These are phyloP conservation scores for Mediolabrus comicus DNA, from an alignment of 108 stramenopile genomes.

Conservation along the genomic window DNA sequence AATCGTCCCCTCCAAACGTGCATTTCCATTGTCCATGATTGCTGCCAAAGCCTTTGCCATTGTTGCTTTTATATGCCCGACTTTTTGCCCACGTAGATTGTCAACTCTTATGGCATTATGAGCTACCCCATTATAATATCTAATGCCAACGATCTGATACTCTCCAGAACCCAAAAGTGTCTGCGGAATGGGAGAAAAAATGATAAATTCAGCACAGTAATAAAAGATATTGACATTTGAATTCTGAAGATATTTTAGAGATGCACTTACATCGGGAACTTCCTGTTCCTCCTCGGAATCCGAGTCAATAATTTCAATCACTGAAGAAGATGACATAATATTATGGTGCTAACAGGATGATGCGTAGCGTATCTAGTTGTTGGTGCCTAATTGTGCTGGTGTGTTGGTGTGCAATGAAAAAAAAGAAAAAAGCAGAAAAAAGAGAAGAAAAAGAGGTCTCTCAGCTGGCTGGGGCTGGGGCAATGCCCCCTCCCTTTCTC, in stretches of 20 bases:
- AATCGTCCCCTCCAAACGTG: constrained; percentile 46
- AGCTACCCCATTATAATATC: constrained; percentile 58
- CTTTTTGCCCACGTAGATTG: constrained; percentile 48
- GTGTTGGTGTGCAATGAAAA: no score
- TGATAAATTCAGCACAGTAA: neutral
- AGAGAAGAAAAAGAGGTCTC: no score
- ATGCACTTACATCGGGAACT: neutral
- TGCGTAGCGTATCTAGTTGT: no score
- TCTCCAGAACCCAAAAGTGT: constrained; percentile 20
- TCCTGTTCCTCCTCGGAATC: constrained; percentile 1
- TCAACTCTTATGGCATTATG: constrained; percentile 75
- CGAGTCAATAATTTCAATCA: neutral
- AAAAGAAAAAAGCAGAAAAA: no score
- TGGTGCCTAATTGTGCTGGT: no score
- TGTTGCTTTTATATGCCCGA: constrained; percentile 65
- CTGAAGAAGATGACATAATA: no score
- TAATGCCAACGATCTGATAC: constrained; percentile 41
- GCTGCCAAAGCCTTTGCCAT: constrained; percentile 42
- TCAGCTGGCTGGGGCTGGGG: no score
- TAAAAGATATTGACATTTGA: neutral
- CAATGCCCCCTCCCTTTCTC: no score
- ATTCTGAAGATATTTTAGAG: neutral
- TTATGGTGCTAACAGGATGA: no score
- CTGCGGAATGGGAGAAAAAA: neutral
- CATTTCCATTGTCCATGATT: constrained; percentile 43